A percentile compares a stretch with the other conserved stretches of the same genome.
Conservation (phyloP, 1,284 basidiomycete species). For the Papiliotrema nemorosa region DNA sequence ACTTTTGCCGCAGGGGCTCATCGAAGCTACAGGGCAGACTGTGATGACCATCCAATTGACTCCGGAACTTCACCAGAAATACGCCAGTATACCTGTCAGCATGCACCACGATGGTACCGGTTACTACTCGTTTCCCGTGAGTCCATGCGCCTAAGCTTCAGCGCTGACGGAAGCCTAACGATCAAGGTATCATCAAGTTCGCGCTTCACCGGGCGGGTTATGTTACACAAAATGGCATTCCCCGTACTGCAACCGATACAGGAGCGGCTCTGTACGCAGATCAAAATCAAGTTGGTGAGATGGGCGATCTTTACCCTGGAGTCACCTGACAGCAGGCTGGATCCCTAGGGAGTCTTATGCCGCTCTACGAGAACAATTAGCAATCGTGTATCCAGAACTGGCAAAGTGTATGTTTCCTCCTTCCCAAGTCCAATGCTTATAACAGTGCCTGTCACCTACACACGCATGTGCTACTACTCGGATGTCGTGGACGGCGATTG, state of each 20-base stretch:
- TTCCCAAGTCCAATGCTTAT: background rate
- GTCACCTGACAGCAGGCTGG: conserved; percentile 12
- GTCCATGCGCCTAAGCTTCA: conserved; percentile 23
- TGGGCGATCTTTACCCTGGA: background rate
- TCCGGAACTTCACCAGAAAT: conserved; percentile 60
- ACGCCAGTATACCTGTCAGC: conserved; percentile 63
- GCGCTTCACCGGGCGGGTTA: conserved; percentile 68
- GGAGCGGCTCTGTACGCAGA: conserved; percentile 20
- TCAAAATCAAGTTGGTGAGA: conserved; percentile 14
- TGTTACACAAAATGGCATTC: conserved; percentile 47
- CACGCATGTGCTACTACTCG: conserved; percentile 75
- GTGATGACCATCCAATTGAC: conserved; percentile 67
- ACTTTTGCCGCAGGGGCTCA: conserved; percentile 14
- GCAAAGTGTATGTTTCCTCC: conserved; percentile 50
- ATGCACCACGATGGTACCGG: conserved; percentile 62
- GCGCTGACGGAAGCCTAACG: conserved; percentile 58
- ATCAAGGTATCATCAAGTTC: conserved; percentile 66
- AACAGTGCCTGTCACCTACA: conserved; percentile 58
- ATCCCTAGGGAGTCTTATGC: conserved; percentile 60
- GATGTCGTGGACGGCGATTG: conserved; percentile 62
- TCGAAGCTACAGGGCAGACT: conserved; percentile 56
- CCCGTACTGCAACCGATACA: conserved; percentile 34
- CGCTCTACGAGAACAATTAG: conserved; percentile 56
- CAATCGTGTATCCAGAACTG: conserved; percentile 65
- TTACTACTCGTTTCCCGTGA: conserved; percentile 73